Evolutionary conservation across 139 green algal species (phyloP), one percentile per base, ranked within the genome.

Genomic region (Eudorina sp.): DNA sequence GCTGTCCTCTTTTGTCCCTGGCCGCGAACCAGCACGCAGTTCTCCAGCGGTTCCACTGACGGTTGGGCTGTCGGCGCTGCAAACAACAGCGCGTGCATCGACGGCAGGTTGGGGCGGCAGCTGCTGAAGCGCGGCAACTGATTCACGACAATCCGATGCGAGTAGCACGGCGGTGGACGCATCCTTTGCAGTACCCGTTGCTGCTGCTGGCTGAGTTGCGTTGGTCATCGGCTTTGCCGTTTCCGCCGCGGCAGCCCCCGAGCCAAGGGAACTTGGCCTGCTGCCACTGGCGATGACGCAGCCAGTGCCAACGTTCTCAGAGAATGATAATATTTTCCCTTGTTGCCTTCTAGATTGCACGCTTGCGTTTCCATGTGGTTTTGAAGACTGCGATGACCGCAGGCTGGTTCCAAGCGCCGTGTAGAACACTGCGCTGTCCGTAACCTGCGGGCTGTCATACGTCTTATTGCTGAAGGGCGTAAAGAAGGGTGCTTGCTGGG

Each of bases 381-480:
- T 75, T 25, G 38, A 19, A 21, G 43, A 53, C 38, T 38, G 53
- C 27, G 66, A 46, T 3, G 73, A 84, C 36, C 40, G 77, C 29
- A 74, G 23, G 29, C 23, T 27, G 0, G 80, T 77, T 1, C 45
- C 80, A 14, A 86, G 31, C 5, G 80, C 53, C n/a, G 80, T 76
- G 60, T 58, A 86, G 60, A 86, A 86, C 0, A 43, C 60, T 7
- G 31, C 43, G 13, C 43, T 76, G 27, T 76, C 60, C 45, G 73
- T 41, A 25, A 18, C 34, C 25, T 74, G 27, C 18, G 40, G 23
- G 0, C 21, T 58, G 40, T 58, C 55, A 58, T 53, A 85, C 29
- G 55, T 45, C 58, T 86, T 86, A 43, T 86, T 86, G 60, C 41
- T 66, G 29, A 76, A 86, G 3, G 80, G 80, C 2, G 80, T 86